Percentiles rank a stretch among this genome's conserved stretches.
Evolutionary conservation across 768 basidiomycete genomes (phyloP).

Genomic region (Tubosaeta brunneosetosa): DNA sequence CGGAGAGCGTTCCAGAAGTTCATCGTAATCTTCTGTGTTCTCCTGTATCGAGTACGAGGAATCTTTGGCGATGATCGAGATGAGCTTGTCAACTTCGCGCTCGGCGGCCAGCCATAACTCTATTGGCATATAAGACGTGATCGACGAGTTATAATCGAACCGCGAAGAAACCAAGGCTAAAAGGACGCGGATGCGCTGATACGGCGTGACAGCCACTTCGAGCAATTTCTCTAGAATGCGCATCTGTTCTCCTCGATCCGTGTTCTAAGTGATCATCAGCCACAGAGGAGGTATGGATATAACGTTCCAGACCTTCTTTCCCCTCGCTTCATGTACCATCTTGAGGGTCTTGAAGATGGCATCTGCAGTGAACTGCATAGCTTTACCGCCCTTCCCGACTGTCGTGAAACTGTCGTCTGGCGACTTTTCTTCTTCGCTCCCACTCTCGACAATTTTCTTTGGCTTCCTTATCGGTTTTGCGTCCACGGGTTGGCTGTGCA

Average conservation of each 20-base stretch:
- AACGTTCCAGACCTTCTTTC: slow-evolving; percentile 74
- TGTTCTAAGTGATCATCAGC: slow-evolving; percentile 59
- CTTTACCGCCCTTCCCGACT: slow-evolving; percentile 87
- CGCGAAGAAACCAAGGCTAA: slow-evolving; percentile 91
- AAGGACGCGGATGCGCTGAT: slow-evolving; percentile 91
- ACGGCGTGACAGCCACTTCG: slow-evolving; percentile 79
- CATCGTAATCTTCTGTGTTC: slow-evolving; percentile 87
- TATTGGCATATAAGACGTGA: slow-evolving; percentile 82
- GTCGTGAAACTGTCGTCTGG: slow-evolving; percentile 74
- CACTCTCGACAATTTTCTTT: slow-evolving; percentile 32
- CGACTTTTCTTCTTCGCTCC: slow-evolving; percentile 39
- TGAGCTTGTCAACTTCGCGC: slow-evolving; percentile 81
- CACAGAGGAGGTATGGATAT: slow-evolving; percentile 4
- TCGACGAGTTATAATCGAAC: slow-evolving; percentile 93
- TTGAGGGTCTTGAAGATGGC: slow-evolving; percentile 90
- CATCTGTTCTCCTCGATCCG: slow-evolving; percentile 93
- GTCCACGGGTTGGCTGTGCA: slow-evolving; percentile 45
- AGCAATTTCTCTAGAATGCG: slow-evolving; percentile 83
- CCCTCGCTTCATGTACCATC: slow-evolving; percentile 87
- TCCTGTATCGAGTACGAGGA: slow-evolving; percentile 81
- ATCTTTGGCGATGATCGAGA: slow-evolving; percentile 71
- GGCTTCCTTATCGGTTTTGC: slow-evolving; percentile 35
- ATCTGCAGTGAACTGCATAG: slow-evolving; percentile 75
- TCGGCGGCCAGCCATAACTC: slow-evolving; percentile 89
- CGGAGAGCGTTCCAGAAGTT: slow-evolving; percentile 77